Evolutionary conservation across 495 filamentous ascomycete genomes (phyloP).

Genomic region (Trichodelitschia bisporula): DNA sequence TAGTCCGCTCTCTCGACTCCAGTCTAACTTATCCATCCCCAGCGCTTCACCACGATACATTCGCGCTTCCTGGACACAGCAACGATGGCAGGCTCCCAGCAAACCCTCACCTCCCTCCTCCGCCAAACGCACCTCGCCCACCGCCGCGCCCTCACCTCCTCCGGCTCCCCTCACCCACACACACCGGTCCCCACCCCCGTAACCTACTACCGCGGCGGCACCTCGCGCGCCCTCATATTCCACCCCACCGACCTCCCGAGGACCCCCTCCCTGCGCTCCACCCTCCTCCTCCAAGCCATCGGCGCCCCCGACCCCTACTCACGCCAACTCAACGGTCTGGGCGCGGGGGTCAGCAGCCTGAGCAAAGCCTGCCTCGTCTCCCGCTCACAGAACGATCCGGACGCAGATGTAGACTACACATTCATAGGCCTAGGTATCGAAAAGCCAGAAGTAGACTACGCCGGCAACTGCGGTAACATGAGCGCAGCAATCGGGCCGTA

Average conservation of each 20-base stretch:
- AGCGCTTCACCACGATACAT: too few relatives aligned
- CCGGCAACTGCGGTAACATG: slow-evolving; percentile 59
- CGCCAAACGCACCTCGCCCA: neutral
- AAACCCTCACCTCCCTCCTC: too few relatives aligned
- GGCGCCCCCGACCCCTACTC: slow-evolving; percentile 44
- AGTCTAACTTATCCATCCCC: too few relatives aligned
- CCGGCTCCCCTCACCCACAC: neutral
- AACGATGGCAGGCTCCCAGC: too few relatives aligned
- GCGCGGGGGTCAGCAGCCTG: slow-evolving; percentile 41
- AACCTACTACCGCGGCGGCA: slow-evolving; percentile 49
- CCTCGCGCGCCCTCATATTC: slow-evolving; percentile 44
- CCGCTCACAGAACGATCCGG: slow-evolving; percentile 17
- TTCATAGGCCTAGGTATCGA: slow-evolving; percentile 43
- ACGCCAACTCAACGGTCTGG: slow-evolving; percentile 47
- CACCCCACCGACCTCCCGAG: slow-evolving; percentile 24
- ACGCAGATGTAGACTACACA: slow-evolving; percentile 46
- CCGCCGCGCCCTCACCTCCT: neutral
- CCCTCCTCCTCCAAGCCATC: slow-evolving; percentile 34
- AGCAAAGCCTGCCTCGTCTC: slow-evolving; percentile 47
- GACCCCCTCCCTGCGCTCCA: slow-evolving; percentile 22
- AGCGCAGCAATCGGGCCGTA: slow-evolving; percentile 38
- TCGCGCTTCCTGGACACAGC: too few relatives aligned
- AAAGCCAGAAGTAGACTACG: slow-evolving; percentile 31
- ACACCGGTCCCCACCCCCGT: too few relatives aligned
- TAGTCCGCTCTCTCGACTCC: too few relatives aligned